Evolutionary conservation across 768 basidiomycete genomes (phyloP).

Genomic region (Chiua virens): DNA sequence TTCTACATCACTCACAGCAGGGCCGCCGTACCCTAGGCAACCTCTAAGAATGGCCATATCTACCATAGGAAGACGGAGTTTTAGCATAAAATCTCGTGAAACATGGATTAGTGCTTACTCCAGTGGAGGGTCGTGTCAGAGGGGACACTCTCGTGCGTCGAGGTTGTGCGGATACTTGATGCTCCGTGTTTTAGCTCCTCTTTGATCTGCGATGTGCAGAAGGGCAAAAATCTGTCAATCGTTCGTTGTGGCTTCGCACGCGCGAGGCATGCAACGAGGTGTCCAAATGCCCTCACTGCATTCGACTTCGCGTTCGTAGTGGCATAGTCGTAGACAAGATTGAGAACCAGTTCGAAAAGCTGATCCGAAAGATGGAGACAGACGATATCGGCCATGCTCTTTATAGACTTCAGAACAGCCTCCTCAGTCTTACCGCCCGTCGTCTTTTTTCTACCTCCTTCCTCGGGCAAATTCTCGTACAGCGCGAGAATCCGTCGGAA

Average conservation of each 20-base stretch:
- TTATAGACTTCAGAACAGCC: conserved; percentile 71
- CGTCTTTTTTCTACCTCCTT: conserved; percentile 82
- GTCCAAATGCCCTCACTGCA: conserved; percentile 86
- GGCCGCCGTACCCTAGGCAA: conserved; percentile 73
- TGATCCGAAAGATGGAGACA: conserved; percentile 64
- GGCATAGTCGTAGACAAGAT: conserved; percentile 82
- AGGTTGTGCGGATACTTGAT: conserved; percentile 80
- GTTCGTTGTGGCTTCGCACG: conserved; percentile 75
- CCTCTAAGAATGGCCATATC: conserved; percentile 83
- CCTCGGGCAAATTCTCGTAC: conserved; percentile 93
- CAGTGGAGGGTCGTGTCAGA: conserved; percentile 92
- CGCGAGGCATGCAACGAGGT: conserved; percentile 82
- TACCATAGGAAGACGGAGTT: conserved; percentile 25
- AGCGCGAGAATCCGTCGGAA: conserved; percentile 77
- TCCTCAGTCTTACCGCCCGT: conserved; percentile 85
- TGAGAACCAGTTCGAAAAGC: conserved; percentile 83
- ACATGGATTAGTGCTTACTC: conserved; percentile 52
- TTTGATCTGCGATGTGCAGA: conserved; percentile 73
- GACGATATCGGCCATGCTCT: conserved; percentile 77
- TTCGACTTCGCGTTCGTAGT: conserved; percentile 90
- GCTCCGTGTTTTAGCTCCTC: conserved; percentile 90
- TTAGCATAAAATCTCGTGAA: not conserved
- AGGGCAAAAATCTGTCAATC: conserved; percentile 76
- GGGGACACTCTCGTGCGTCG: conserved; percentile 67
- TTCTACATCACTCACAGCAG: conserved; percentile 43